Evolutionary conservation across 1,284 basidiomycete species (phyloP).

Genomic region (Ustilago curta): DNA sequence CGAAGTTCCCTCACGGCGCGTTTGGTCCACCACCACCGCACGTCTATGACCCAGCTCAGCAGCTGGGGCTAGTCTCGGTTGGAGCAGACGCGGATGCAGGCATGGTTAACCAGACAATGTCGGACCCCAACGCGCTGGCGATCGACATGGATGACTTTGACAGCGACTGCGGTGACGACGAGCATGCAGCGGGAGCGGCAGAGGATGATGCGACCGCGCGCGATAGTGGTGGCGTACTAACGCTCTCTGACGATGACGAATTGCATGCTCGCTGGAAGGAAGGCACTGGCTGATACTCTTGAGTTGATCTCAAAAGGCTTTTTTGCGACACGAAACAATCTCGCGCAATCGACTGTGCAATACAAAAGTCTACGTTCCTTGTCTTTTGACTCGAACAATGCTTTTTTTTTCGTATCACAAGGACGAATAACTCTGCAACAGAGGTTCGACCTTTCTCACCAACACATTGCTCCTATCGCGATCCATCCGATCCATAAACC

Average conservation of each 20-base stretch:
- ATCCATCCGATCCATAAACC: conserved; percentile 25
- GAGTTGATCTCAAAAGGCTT: neutral
- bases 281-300: conserved; percentile 34
- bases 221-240: conserved; percentile 5
- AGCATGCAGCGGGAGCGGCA: neutral
- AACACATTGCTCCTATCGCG: conserved; percentile 4
- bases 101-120: neutral
- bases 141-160: conserved; percentile 46
- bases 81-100: neutral
- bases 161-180: neutral
- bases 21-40: conserved; percentile 8
- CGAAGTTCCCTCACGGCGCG: neutral
- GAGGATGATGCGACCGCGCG: neutral
- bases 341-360: neutral
- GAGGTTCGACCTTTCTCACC: conserved; percentile 32
- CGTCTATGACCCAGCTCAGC: neutral
- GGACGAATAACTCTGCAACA: conserved; percentile 21
- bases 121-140: conserved; percentile 39
- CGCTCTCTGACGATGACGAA: conserved; percentile 38
- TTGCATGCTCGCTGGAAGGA: conserved; percentile 50
- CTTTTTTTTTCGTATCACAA: neutral
- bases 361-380: neutral
- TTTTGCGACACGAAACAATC: too few relatives aligned
- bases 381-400: neutral
- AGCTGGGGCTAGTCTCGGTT: neutral